Conservation (phyloP, 192 early-diverging fungal genomes). For the Coemansia sp. region DNA sequence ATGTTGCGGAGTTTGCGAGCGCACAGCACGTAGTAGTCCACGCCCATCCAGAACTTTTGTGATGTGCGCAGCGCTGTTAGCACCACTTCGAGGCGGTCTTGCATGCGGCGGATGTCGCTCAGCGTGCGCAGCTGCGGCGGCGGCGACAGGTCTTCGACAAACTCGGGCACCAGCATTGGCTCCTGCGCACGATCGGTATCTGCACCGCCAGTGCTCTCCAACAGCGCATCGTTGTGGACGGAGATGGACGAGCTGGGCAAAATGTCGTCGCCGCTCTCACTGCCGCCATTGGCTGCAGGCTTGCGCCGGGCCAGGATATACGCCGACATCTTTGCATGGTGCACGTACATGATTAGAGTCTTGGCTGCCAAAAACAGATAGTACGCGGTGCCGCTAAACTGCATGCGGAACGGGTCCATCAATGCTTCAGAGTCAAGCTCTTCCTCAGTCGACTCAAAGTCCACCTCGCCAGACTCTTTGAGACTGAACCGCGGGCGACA, state of each 20-base stretch:
- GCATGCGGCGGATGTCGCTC: slow-evolving; percentile 49
- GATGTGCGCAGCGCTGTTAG: slow-evolving; percentile 45
- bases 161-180: slow-evolving; percentile 24
- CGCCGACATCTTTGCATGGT: slow-evolving; percentile 55
- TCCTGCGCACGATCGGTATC: slow-evolving; percentile 14
- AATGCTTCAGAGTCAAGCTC: slow-evolving; percentile 7
- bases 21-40: slow-evolving; percentile 53
- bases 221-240: slow-evolving; percentile 10
- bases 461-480: slow-evolving; percentile 27
- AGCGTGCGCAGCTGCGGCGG: slow-evolving; percentile 47
- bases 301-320: slow-evolving; percentile 49
- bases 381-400: slow-evolving; percentile 45
- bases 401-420: slow-evolving; percentile 48
- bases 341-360: slow-evolving; percentile 56
- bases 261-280: slow-evolving; percentile 15
- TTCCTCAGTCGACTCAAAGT: slow-evolving; percentile 33
- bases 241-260: slow-evolving; percentile 40
- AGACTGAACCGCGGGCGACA: slow-evolving; percentile 16
- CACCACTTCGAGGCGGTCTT: slow-evolving; percentile 54
- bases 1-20: slow-evolving; percentile 54
- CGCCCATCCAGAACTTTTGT: slow-evolving; percentile 52
- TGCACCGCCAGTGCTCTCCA: not conserved
- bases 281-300: not conserved
- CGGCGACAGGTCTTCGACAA: slow-evolving; percentile 46
- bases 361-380: slow-evolving; percentile 54